Percentiles rank a stretch among this genome's conserved stretches.
phyloP scores from a whole-genome alignment of 345 rosid genomes.

The Dovyalis caffra region DNA sequence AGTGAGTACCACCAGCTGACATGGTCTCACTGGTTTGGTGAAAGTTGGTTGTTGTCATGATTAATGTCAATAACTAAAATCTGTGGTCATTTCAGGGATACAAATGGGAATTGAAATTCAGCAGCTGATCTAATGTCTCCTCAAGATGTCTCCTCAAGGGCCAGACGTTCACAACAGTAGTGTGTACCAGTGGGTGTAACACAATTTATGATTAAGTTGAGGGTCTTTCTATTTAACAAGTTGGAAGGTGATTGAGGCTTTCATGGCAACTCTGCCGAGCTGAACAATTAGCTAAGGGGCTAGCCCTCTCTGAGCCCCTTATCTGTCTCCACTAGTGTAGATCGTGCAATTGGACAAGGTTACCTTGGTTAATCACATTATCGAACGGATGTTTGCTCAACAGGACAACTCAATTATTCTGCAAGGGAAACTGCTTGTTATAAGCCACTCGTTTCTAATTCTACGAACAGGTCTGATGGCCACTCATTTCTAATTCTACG shows the following conservation, averaged over 20 bases:
- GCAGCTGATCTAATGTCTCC: not conserved
- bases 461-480: no score
- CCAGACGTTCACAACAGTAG: not conserved
- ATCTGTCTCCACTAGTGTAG: no score
- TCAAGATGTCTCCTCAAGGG: no score
- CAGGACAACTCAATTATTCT: no score
- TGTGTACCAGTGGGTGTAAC: not conserved
- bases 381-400: not conserved
- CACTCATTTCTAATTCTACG: no score
- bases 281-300: not conserved
- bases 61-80: not conserved
- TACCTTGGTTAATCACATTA: no score
- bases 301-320: not conserved
- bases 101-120: not conserved
- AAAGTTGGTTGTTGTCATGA: not conserved
- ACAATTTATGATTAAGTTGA: not conserved
- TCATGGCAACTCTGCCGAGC: not conserved
- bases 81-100: conserved; percentile 24
- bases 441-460: no score
- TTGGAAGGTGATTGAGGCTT: not conserved
- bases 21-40: not conserved
- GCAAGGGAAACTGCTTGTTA: no score
- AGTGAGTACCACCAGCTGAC: conserved; percentile 38
- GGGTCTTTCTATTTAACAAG: not conserved
- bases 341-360: not conserved